A percentile compares a stretch with the other conserved stretches of the same genome.
phyloP scores from a whole-genome alignment of 768 basidiomycete genomes.

The Saitozyma podzolica region DNA sequence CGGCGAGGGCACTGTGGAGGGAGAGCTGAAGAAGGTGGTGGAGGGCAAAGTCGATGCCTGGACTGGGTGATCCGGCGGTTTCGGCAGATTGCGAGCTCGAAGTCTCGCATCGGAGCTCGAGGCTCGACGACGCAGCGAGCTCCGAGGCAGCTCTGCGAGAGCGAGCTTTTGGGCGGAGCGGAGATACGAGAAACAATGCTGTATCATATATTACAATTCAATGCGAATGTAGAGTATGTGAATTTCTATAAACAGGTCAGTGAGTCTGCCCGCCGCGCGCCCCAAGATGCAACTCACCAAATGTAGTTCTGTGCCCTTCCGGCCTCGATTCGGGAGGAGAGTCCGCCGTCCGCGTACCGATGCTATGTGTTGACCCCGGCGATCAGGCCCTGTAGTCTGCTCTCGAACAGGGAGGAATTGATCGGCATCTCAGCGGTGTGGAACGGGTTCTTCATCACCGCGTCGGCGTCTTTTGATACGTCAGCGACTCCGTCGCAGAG shows the following conservation, averaged over 20 bases:
- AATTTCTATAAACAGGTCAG: too few species aligned
- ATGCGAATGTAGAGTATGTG: too few species aligned
- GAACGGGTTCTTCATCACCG: constrained; percentile 99
- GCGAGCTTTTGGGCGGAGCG: too few species aligned
- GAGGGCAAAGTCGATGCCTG: constrained; percentile 52
- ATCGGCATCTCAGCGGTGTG: constrained; percentile 99
- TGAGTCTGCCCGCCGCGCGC: too few species aligned
- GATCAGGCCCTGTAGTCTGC: constrained; percentile 49
- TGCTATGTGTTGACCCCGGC: constrained; percentile 27
- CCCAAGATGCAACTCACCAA: neutral
- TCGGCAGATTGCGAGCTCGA: neutral
- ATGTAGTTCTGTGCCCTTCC: neutral
- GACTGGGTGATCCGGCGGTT: constrained; percentile 19
- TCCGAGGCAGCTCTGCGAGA: too few species aligned
- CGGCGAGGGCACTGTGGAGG: constrained; percentile 58
- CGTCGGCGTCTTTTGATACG: constrained; percentile 65
- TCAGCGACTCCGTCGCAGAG: neutral
- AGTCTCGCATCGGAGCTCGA: neutral
- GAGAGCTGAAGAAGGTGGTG: constrained; percentile 59
- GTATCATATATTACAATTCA: too few species aligned
- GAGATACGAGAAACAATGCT: too few species aligned
- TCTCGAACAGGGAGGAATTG: constrained; percentile 83
- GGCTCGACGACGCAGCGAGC: too few species aligned
- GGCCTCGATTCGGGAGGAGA: neutral
- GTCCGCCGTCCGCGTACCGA: neutral